These are phyloP conservation scores for Rhododendron henanense DNA, from an alignment of 148 eudicot species.

Conservation along the genomic window DNA sequence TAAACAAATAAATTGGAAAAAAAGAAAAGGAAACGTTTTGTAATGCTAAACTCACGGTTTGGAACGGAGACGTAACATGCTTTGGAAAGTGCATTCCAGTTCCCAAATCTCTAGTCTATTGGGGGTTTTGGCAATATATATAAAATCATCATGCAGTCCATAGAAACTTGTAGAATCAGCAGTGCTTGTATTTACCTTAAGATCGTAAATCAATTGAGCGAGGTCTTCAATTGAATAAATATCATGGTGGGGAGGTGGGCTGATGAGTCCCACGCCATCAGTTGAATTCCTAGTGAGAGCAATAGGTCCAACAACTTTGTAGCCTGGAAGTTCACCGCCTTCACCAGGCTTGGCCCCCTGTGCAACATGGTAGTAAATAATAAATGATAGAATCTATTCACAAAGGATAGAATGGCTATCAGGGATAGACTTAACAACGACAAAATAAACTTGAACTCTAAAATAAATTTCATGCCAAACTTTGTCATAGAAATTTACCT, in stretches of 20 bases:
- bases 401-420: conserved; percentile 24
- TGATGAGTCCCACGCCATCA: conserved; percentile 96
- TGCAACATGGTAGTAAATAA: not conserved
- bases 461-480: not conserved
- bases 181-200: conserved; percentile 51
- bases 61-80: not conserved
- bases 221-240: conserved; percentile 98
- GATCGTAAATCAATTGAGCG: conserved; percentile 92
- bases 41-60: not conserved
- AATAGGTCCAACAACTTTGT: conserved; percentile 92
- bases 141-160: conserved; percentile 1
- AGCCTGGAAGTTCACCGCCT: conserved; percentile 99
- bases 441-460: not conserved
- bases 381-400: conserved; percentile 4
- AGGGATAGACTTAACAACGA: conserved; percentile 19
- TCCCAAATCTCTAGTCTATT: not conserved
- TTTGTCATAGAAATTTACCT: conserved; percentile 41
- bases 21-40: not conserved
- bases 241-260: conserved; percentile 99
- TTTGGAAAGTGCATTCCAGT: not conserved
- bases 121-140: not conserved
- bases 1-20: not conserved
- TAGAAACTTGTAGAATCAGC: not conserved
- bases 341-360: conserved; percentile 99
- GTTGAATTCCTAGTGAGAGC: conserved; percentile 93